Conservation (phyloP, 2,329 filamentous ascomycete genomes). For the Diaporthe sp. region DNA sequence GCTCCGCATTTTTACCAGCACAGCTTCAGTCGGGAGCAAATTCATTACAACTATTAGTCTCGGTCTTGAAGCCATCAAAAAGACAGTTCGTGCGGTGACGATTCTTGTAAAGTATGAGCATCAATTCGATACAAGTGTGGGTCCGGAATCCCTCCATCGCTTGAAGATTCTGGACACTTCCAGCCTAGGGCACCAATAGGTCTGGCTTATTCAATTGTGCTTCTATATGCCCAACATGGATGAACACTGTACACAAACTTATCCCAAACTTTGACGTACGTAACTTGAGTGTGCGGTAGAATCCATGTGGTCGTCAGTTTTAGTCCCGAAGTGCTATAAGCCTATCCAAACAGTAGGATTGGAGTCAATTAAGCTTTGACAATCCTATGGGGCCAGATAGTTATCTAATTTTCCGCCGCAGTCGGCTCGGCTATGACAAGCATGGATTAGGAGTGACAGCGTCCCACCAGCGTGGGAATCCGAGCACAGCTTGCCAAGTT, state of each 20-base stretch:
- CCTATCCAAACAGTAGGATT: not conserved
- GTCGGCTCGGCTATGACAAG: slow-evolving; percentile 1
- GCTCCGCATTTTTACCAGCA: not conserved
- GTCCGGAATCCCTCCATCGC: not conserved
- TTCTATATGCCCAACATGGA: not conserved
- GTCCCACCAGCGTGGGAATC: not conserved
- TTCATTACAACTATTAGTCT: accelerated
- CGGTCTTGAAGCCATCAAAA: not conserved
- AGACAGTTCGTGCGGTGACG: not conserved
- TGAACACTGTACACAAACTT: not conserved
- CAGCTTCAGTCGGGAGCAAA: accelerated
- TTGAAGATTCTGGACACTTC: not conserved
- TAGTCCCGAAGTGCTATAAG: not conserved
- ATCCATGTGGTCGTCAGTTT: not conserved
- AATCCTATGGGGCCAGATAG: not conserved
- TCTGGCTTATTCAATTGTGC: not conserved
- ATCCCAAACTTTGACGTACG: not conserved
- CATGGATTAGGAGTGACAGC: not conserved
- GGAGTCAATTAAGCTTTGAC: not conserved
- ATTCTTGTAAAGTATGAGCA: not conserved
- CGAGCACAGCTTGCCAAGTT: not conserved
- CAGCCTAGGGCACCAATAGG: not conserved
- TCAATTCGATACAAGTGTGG: not conserved
- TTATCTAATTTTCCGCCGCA: not conserved
- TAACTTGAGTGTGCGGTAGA: not conserved